Evolutionary conservation across 2,329 filamentous ascomycete genomes (phyloP), one percentile per base, ranked within the genome.

Genomic region (Colletotrichum falcatum): DNA sequence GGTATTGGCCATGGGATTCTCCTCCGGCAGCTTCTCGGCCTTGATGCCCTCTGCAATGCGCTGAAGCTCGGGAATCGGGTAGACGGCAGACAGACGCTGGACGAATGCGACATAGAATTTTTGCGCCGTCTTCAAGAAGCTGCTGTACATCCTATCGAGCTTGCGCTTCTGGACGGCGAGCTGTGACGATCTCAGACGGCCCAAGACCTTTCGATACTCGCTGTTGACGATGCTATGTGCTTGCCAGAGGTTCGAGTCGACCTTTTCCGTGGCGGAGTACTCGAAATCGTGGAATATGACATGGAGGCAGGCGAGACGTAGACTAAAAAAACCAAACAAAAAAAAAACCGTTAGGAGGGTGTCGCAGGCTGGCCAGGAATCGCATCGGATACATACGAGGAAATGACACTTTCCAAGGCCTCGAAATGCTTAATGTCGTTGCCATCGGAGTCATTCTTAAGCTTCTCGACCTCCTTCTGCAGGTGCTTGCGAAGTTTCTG

Each of bases 101-200:
- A 98, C 92, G 77, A 94, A 96, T 74, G 90, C 91, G 76, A 92
- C 90, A 84, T 98, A 98, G 80, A 97, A 98, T 76, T 90, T 90
- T 80, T 96, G 93, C 74, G 94, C 92, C 56, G 91, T 91, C 81
- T 95, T 97, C 75, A 98, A 89, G 79, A 97, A 98, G 74, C 90
- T 89, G 67, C 91, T 85, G 80, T 97, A 98, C 73, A 91, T 87
- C 81, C 93, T 95, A 79, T 93, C 91, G 61, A 95, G 84, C 80
- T 94, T 96, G 73, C 95, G 90, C 76, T 89, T 90, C 80, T 89
- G 86, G 16, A 92, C 89, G 6, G 84, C 84, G 71, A 88, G 84
- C 65, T 85, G 85, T 70, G 83, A 80, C 60, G 83, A 80, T 72
- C 84, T 83, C 58, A 89, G 83, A 74, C 86, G 87, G 74, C 85